Percentiles rank a stretch among this genome's conserved stretches.
Evolutionary conservation across 352 stramenopile species (phyloP).

Genomic region (Phytopythium montanum): DNA sequence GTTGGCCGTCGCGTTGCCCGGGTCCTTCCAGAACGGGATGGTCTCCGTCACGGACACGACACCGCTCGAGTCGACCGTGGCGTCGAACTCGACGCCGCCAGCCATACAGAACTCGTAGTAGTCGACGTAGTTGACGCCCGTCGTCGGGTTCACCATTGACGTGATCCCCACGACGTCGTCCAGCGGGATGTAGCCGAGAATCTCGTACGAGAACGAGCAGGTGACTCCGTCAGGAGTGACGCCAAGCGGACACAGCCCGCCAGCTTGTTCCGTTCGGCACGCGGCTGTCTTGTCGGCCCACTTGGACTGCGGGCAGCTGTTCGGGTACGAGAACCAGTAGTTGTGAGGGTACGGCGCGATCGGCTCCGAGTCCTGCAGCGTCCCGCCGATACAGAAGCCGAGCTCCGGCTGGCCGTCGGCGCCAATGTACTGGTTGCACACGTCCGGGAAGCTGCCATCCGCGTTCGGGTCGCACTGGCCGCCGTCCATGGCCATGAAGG

Average conservation of each 20-base stretch:
- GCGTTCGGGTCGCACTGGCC: conserved; percentile 43
- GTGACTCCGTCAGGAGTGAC: conserved; percentile 45
- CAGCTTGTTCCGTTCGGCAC: conserved; percentile 31
- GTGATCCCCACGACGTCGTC: conserved; percentile 76
- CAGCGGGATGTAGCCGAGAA: conserved; percentile 55
- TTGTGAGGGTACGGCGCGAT: conserved; percentile 71
- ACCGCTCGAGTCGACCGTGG: too few relatives aligned
- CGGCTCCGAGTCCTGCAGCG: conserved; percentile 34
- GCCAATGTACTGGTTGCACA: conserved; percentile 55
- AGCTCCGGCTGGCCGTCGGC: conserved; percentile 34
- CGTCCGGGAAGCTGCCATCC: conserved; percentile 29
- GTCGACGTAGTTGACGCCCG: conserved; percentile 26
- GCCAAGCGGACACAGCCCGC: conserved; percentile 42
- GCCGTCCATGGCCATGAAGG: conserved; percentile 56
- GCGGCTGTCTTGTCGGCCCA: conserved; percentile 41
- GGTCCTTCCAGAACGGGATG: conserved; percentile 68
- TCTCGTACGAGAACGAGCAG: conserved; percentile 62
- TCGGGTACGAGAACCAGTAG: conserved; percentile 83
- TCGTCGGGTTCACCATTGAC: conserved; percentile 39
- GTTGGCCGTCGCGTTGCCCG: conserved; percentile 39
- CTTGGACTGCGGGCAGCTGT: conserved; percentile 42
- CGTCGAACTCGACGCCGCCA: conserved; percentile 48
- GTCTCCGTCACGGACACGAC: conserved; percentile 16
- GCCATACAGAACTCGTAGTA: conserved; percentile 60
- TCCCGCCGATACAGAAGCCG: conserved; percentile 44